These are phyloP conservation scores for Pyrenophora teres DNA, from an alignment of 2,329 filamentous ascomycete species.

Conservation along the genomic window DNA sequence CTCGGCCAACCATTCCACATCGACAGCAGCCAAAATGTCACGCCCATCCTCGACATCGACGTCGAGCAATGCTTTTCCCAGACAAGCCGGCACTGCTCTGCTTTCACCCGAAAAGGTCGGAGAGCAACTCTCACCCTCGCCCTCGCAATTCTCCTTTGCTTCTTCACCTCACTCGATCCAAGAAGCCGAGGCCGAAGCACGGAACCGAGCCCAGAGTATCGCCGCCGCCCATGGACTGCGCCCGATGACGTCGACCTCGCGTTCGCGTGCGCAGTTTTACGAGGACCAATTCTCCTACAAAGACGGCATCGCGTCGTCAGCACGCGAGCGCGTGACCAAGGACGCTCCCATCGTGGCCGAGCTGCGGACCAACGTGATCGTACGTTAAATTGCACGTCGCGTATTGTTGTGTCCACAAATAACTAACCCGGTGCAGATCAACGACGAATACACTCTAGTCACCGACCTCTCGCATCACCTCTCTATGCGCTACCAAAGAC, in stretches of 20 bases:
- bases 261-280: constrained; percentile 44
- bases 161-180: constrained; percentile 40
- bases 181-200: constrained; percentile 21
- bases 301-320: constrained; percentile 38
- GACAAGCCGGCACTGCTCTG: constrained; percentile 40
- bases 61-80: constrained; percentile 43
- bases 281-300: constrained; percentile 48
- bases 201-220: constrained; percentile 20
- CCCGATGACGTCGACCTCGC: constrained; percentile 13
- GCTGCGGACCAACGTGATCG: constrained; percentile 57
- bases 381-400: constrained; percentile 39
- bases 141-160: constrained; percentile 47
- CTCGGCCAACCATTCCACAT: constrained; percentile 40
- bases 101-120: constrained; percentile 33
- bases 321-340: constrained; percentile 50
- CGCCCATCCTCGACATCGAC: constrained; percentile 44
- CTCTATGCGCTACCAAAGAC: constrained; percentile 74
- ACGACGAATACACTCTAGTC: constrained; percentile 75
- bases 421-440: constrained; percentile 59
- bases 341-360: constrained; percentile 56
- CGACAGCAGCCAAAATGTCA: constrained; percentile 43
- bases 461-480: constrained; percentile 74
- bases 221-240: constrained; percentile 27
- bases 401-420: constrained; percentile 13
- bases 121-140: constrained; percentile 42